These are phyloP conservation scores for Ceratocystis harringtonii DNA, from an alignment of 2,329 filamentous ascomycete species.

Conservation along the genomic window DNA sequence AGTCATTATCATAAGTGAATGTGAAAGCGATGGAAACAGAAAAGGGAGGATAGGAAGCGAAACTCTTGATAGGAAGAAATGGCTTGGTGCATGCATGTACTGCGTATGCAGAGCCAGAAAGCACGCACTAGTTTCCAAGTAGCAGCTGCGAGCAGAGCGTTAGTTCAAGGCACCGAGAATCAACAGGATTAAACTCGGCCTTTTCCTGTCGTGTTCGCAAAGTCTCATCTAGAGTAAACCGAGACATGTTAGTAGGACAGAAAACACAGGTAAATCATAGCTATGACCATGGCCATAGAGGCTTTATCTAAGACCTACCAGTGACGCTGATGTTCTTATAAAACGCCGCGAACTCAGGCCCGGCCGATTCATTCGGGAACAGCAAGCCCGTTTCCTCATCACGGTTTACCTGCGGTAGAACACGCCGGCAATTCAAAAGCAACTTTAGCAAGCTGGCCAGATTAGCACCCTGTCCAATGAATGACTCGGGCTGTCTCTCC, in stretches of 20 bases:
- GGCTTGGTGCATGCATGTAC: not conserved
- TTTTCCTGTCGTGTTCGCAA: conserved; percentile 33
- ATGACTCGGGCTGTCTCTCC: conserved; percentile 39
- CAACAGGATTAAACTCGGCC: conserved; percentile 35
- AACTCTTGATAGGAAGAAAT: not conserved
- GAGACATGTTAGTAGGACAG: conserved; percentile 1
- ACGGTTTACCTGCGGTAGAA: conserved; percentile 38
- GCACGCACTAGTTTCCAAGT: conserved; percentile 20
- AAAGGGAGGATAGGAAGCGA: not conserved
- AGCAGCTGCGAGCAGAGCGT: conserved; percentile 36
- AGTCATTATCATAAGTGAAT: not conserved
- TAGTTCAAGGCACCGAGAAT: conserved; percentile 37
- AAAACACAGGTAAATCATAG: not conserved
- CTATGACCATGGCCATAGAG: not conserved
- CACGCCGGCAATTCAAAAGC: conserved; percentile 45
- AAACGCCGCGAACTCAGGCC: conserved; percentile 34
- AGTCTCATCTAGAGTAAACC: conserved; percentile 20
- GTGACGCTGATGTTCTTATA: conserved; percentile 42
- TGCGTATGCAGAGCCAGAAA: not conserved
- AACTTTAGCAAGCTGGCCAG: conserved; percentile 45
- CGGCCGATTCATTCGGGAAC: conserved; percentile 30
- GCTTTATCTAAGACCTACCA: conserved; percentile 30
- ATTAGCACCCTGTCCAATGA: conserved; percentile 43
- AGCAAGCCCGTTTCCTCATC: conserved; percentile 33
- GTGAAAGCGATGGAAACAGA: not conserved